Percentiles rank a stretch among this genome's conserved stretches.
Evolutionary conservation across 371 early-diverging fungal genomes (phyloP).

Genomic region (Zychaea mexicana): DNA sequence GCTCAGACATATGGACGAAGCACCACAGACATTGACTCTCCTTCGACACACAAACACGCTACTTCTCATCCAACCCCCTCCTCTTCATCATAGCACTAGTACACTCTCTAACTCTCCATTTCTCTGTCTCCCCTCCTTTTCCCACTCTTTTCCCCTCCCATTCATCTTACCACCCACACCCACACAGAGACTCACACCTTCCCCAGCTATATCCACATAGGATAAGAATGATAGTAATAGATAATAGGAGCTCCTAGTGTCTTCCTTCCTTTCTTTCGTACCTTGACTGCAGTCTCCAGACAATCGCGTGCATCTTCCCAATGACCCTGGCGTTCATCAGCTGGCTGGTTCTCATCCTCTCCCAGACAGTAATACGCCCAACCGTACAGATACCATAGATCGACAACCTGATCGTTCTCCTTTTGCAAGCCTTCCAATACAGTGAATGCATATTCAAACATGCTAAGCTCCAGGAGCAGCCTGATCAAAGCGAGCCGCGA

Average conservation of each 20-base stretch:
- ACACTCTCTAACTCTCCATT: not conserved
- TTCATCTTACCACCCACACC: not conserved
- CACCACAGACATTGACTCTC: not conserved
- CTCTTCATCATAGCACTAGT: not conserved
- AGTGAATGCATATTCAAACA: constrained; percentile 77
- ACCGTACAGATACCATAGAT: constrained; percentile 93
- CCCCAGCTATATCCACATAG: too few relatives aligned
- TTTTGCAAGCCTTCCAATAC: constrained; percentile 80
- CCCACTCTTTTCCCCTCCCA: not conserved
- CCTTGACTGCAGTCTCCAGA: constrained; percentile 72
- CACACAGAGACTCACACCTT: too few relatives aligned
- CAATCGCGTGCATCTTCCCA: constrained; percentile 80
- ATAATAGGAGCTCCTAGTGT: too few relatives aligned
- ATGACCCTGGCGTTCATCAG: constrained; percentile 53
- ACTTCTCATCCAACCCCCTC: too few relatives aligned
- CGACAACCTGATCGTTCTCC: constrained; percentile 91
- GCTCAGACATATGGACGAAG: not conserved
- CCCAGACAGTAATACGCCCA: constrained; percentile 89
- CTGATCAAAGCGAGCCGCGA: constrained; percentile 77
- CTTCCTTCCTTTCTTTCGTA: constrained; percentile 27
- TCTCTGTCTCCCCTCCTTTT: not conserved
- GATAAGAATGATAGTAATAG: too few relatives aligned
- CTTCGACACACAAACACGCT: not conserved
- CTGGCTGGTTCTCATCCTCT: constrained; percentile 56
- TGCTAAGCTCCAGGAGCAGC: constrained; percentile 79